Conservation (phyloP, 2,329 filamentous ascomycete species). For the Alternaria rosae region DNA sequence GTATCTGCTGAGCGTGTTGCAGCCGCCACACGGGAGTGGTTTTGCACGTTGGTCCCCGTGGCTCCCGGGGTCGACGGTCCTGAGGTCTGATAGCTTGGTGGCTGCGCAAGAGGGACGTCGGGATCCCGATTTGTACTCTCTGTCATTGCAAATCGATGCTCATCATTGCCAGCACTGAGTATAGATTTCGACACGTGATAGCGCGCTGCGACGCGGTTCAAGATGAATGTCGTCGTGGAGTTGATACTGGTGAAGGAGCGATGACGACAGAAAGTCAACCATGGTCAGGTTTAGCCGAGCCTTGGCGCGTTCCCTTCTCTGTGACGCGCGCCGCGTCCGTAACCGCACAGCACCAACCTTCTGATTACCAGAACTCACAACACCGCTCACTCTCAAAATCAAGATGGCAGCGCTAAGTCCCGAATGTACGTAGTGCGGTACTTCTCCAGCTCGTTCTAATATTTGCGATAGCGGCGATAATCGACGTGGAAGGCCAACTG, state of each 20-base stretch:
- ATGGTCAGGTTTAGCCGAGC: constrained; percentile 23
- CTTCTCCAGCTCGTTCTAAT: constrained; percentile 1
- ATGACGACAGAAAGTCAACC: constrained; percentile 25
- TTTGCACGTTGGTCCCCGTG: constrained; percentile 20
- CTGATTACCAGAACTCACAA: neutral
- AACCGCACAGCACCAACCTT: constrained; percentile 1
- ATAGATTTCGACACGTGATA: constrained; percentile 17
- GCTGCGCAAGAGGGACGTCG: constrained; percentile 29
- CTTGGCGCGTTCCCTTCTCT: constrained; percentile 21
- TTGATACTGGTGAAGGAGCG: constrained; percentile 11
- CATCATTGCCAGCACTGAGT: constrained; percentile 21
- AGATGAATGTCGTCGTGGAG: constrained; percentile 14
- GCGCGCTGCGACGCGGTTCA: constrained; percentile 15
- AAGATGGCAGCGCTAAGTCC: constrained; percentile 17
- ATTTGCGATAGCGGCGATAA: constrained; percentile 18
- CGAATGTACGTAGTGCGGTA: constrained; percentile 5
- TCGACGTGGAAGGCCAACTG: constrained; percentile 57
- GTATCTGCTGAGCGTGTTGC: constrained; percentile 27
- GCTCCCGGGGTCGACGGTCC: constrained; percentile 16
- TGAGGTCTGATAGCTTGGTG: constrained; percentile 29
- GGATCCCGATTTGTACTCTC: constrained; percentile 33
- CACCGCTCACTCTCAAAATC: neutral
- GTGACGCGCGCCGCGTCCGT: neutral
- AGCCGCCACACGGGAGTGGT: constrained; percentile 23
- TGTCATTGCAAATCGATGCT: constrained; percentile 33